phyloP scores from a whole-genome alignment of 2,329 filamentous ascomycete genomes.

The Calonectria naviculata region DNA sequence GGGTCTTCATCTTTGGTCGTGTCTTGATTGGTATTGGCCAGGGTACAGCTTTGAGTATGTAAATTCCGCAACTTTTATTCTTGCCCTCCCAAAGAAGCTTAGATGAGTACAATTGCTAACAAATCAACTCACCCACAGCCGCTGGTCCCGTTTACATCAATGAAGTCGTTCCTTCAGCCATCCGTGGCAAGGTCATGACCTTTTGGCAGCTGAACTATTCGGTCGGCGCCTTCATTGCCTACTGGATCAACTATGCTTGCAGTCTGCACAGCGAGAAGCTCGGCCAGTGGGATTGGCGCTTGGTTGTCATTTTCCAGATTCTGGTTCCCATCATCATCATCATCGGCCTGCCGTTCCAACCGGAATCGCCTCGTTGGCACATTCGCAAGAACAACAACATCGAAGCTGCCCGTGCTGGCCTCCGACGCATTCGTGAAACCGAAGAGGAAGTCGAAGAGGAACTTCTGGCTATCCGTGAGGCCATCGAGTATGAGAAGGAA shows the following conservation, averaged over 20 bases:
- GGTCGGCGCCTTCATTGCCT: conserved; percentile 65
- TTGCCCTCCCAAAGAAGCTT: no score
- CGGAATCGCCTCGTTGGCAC: conserved; percentile 76
- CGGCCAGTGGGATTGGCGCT: conserved; percentile 79
- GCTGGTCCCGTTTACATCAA: conserved; percentile 78
- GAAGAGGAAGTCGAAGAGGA: conserved; percentile 76
- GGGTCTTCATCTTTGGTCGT: conserved; percentile 75
- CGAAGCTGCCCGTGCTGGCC: conserved; percentile 68
- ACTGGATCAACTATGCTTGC: conserved; percentile 72
- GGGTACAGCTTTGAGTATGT: conserved; percentile 68
- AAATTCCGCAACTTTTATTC: neutral
- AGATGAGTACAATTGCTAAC: neutral
- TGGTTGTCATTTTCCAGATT: conserved; percentile 79
- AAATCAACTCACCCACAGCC: conserved; percentile 50
- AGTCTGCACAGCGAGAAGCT: conserved; percentile 64
- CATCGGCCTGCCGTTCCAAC: conserved; percentile 71
- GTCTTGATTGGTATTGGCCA: conserved; percentile 78
- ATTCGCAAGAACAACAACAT: conserved; percentile 70
- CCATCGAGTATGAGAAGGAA: conserved; percentile 78
- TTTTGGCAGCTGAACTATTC: conserved; percentile 76
- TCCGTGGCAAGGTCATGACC: conserved; percentile 74
- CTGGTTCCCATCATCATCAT: conserved; percentile 74
- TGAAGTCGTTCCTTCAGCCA: conserved; percentile 72
- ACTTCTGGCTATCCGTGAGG: conserved; percentile 72
- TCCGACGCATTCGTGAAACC: conserved; percentile 70